Evolutionary conservation across 2,329 filamentous ascomycete species (phyloP).

Genomic region (Fusarium oxysporum): DNA sequence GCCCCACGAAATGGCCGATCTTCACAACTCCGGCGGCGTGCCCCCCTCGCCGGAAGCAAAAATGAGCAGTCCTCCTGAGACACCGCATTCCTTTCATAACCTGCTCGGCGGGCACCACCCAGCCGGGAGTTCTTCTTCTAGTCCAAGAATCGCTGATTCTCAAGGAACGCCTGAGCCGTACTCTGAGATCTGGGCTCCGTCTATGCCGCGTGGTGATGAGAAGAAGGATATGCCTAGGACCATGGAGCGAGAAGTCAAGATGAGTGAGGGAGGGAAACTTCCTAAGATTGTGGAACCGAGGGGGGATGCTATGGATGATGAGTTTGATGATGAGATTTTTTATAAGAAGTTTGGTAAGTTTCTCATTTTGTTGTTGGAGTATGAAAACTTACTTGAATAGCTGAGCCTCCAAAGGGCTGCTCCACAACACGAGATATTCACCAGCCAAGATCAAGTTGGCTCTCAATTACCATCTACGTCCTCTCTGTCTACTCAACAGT

Average conservation of each 20-base stretch:
- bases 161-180: slow-evolving; percentile 30
- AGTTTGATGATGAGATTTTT: slow-evolving; percentile 48
- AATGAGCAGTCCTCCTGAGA: slow-evolving; percentile 34
- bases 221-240: slow-evolving; percentile 18
- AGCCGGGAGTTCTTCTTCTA: slow-evolving; percentile 21
- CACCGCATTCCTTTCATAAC: slow-evolving; percentile 38
- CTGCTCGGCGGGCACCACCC: slow-evolving; percentile 29
- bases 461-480: slow-evolving; percentile 59
- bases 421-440: slow-evolving; percentile 49
- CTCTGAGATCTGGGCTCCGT: slow-evolving; percentile 39
- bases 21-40: slow-evolving; percentile 13
- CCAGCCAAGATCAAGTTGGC: slow-evolving; percentile 56
- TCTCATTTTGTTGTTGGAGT: not conserved
- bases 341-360: slow-evolving; percentile 49
- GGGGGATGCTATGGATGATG: slow-evolving; percentile 34
- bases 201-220: slow-evolving; percentile 27
- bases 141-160: slow-evolving; percentile 12
- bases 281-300: slow-evolving; percentile 28
- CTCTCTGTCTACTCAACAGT: slow-evolving; percentile 72
- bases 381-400: slow-evolving; percentile 18
- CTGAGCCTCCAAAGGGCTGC: slow-evolving; percentile 50
- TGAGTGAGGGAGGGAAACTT: not conserved
- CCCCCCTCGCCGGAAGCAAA: slow-evolving; percentile 28
- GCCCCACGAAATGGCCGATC: slow-evolving; percentile 40
- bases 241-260: slow-evolving; percentile 2